phyloP scores from a whole-genome alignment of 2,329 filamentous ascomycete genomes.

The Fusarium austroafricanum region DNA sequence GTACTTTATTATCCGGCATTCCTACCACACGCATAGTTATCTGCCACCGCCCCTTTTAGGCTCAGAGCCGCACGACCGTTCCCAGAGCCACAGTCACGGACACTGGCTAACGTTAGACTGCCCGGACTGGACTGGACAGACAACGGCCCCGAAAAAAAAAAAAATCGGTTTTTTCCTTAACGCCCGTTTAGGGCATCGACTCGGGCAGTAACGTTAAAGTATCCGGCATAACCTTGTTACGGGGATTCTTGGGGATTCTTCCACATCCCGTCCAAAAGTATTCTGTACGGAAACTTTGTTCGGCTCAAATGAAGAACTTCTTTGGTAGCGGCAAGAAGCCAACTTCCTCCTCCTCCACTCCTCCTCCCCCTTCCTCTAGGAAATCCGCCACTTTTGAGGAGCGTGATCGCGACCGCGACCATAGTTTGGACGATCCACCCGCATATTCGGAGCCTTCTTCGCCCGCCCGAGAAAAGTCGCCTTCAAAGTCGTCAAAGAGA shows the following conservation, averaged over 20 bases:
- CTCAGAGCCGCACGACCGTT: conserved; percentile 36
- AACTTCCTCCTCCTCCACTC: conserved; percentile 31
- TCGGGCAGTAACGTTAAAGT: conserved; percentile 50
- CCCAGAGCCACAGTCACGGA: conserved; percentile 36
- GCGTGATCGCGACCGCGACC: conserved; percentile 45
- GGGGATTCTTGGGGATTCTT: conserved; percentile 49
- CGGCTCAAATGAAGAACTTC: conserved; percentile 62
- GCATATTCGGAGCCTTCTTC: conserved; percentile 52
- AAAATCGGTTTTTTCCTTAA: conserved; percentile 46
- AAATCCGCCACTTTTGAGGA: conserved; percentile 54
- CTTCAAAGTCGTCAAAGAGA: conserved; percentile 50
- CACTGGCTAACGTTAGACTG: too few relatives aligned
- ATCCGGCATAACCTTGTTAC: conserved; percentile 57
- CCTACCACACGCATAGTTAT: neutral
- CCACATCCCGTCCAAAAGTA: conserved; percentile 25
- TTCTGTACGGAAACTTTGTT: conserved; percentile 38
- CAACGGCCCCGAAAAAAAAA: conserved; percentile 46
- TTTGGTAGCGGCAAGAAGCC: conserved; percentile 60
- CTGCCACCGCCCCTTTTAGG: conserved; percentile 33
- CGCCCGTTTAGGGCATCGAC: conserved; percentile 51
- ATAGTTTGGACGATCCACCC: conserved; percentile 50
- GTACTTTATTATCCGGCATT: neutral
- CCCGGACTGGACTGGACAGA: neutral
- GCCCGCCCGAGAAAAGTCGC: conserved; percentile 54
- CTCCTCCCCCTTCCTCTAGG: conserved; percentile 47